A percentile compares a stretch with the other conserved stretches of the same genome.
These are phyloP conservation scores for Somion occarium DNA, from an alignment of 1,284 basidiomycete species.

Conservation along the genomic window DNA sequence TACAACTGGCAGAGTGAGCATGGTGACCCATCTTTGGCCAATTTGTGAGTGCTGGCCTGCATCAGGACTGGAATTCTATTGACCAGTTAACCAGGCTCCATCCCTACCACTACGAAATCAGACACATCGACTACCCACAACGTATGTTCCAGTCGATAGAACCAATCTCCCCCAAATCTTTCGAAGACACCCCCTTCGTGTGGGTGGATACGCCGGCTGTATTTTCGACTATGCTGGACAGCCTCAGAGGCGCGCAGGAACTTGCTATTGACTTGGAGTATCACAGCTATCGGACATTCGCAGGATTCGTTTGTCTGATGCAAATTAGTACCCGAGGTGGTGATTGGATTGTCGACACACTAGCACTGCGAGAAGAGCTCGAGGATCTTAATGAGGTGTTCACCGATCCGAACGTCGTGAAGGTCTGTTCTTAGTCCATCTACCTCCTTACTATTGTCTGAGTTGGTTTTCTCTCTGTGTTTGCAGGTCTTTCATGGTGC, in stretches of 20 bases:
- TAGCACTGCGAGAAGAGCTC: slow-evolving; percentile 75
- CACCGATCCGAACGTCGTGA: slow-evolving; percentile 80
- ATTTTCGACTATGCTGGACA: slow-evolving; percentile 63
- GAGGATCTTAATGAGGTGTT: slow-evolving; percentile 74
- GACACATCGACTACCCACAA: slow-evolving; percentile 65
- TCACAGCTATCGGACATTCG: slow-evolving; percentile 82
- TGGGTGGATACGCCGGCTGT: slow-evolving; percentile 64
- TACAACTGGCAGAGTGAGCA: slow-evolving; percentile 45
- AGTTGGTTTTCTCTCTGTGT: too few relatives aligned
- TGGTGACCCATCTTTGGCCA: slow-evolving; percentile 26
- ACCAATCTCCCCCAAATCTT: slow-evolving; percentile 48
- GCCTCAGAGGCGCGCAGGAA: slow-evolving; percentile 63
- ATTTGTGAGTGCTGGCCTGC: slow-evolving; percentile 23
- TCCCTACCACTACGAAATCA: slow-evolving; percentile 82
- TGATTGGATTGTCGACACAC: slow-evolving; percentile 86
- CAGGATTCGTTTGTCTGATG: slow-evolving; percentile 91
- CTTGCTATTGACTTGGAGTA: slow-evolving; percentile 95
- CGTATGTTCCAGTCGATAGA: slow-evolving; percentile 55
- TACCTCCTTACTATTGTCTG: slow-evolving; percentile 12
- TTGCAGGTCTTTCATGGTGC: slow-evolving; percentile 94
- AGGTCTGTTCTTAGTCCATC: slow-evolving; percentile 50
- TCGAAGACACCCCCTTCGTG: slow-evolving; percentile 68
- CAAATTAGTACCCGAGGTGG: slow-evolving; percentile 84
- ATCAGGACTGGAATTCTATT: too few relatives aligned
- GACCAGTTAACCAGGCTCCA: slow-evolving; percentile 40